Percentiles rank a stretch among this genome's conserved stretches.
Evolutionary conservation across 2,329 filamentous ascomycete genomes (phyloP).

Genomic region (Alternaria alternata): DNA sequence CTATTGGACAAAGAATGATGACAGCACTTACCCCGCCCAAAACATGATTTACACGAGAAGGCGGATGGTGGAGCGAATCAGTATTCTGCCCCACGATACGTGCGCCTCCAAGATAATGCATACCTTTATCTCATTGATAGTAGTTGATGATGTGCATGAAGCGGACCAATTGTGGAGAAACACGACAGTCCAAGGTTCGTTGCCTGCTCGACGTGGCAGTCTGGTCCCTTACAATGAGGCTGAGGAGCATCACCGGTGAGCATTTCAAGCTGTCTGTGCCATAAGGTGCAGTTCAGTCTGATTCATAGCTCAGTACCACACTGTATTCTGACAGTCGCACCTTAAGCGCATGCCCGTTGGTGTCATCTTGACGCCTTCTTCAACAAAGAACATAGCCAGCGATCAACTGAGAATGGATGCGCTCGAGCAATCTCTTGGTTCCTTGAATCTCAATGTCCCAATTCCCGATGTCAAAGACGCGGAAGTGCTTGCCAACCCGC

Average conservation of each 20-base stretch:
- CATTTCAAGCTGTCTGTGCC: not conserved
- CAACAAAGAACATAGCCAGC: no score
- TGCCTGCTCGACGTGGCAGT: not conserved
- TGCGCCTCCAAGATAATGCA: not conserved
- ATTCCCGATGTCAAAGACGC: not conserved
- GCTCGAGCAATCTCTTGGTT: constrained; percentile 10
- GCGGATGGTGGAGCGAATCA: not conserved
- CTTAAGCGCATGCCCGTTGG: no score
- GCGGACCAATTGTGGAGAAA: not conserved
- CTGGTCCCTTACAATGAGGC: not conserved
- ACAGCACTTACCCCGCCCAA: not conserved
- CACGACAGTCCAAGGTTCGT: not conserved
- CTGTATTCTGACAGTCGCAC: not conserved
- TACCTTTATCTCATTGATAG: not conserved
- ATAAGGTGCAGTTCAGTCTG: no score
- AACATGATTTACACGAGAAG: not conserved
- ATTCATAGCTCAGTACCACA: no score
- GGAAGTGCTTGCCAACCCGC: constrained; percentile 30
- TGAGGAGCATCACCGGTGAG: not conserved
- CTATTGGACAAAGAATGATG: not conserved
- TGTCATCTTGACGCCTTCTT: no score
- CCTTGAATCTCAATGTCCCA: not conserved
- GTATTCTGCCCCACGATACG: not conserved
- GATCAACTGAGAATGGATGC: constrained; percentile 9
- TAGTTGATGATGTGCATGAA: not conserved